Evolutionary conservation across 108 stramenopile species (phyloP).

Genomic region (Aurantiochytrium sp.): DNA sequence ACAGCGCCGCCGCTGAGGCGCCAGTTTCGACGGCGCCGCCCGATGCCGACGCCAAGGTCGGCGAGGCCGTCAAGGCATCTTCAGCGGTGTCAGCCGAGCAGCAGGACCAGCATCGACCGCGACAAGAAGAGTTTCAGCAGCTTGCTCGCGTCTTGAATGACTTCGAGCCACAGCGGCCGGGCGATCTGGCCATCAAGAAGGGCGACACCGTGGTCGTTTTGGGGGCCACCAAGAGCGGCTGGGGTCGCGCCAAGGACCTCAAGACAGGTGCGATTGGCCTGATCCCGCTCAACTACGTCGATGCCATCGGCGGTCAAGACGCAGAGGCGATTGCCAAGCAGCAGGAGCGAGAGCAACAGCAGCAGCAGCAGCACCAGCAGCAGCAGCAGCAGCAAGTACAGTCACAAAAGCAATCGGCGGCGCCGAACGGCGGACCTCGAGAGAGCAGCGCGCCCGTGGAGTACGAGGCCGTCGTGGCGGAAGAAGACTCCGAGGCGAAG

Average conservation of each 20-base stretch:
- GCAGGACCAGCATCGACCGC: neutral
- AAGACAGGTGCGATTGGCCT: neutral
- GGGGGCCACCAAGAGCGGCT: constrained; percentile 21
- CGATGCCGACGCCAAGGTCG: neutral
- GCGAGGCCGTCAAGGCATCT: neutral
- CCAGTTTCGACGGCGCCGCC: too few species aligned
- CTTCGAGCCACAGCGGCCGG: neutral
- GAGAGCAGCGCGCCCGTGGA: neutral
- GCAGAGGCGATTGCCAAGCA: neutral
- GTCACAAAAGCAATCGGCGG: neutral
- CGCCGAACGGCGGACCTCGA: neutral
- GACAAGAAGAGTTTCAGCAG: constrained; percentile 1
- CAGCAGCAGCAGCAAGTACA: neutral
- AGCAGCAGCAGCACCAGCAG: neutral
- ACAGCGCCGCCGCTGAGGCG: neutral
- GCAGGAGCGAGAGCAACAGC: neutral
- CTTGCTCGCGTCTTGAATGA: neutral
- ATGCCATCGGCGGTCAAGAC: constrained; percentile 16
- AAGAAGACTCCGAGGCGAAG: neutral
- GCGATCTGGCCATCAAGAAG: neutral
- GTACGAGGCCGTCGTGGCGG: neutral
- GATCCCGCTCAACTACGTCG: neutral
- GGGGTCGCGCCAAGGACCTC: constrained; percentile 22
- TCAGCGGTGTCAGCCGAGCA: neutral
- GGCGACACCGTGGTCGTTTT: neutral